Conservation (phyloP, 2,329 filamentous ascomycete genomes). For the Ambrosiella beaveri region DNA sequence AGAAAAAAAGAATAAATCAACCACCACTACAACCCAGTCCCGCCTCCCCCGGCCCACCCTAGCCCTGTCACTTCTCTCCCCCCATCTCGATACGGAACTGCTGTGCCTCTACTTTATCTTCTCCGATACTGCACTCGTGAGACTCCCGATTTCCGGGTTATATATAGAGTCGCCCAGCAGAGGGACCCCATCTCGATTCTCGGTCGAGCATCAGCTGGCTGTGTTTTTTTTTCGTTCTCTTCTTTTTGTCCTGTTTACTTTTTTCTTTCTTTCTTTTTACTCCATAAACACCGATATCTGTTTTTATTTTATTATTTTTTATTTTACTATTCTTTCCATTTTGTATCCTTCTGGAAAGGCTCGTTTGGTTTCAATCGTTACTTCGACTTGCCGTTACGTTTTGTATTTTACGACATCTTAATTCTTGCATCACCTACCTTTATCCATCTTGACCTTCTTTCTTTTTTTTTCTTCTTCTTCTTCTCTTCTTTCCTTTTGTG, state of each 20-base stretch:
- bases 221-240: background rate
- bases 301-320: background rate
- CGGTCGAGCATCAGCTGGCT: background rate
- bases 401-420: constrained; percentile 2
- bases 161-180: background rate
- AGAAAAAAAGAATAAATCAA: no score
- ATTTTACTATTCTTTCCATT: background rate
- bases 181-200: background rate
- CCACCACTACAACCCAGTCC: background rate
- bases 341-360: background rate
- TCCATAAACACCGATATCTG: background rate
- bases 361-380: background rate
- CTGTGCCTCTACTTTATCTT: background rate
- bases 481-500: background rate
- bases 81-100: background rate
- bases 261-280: background rate
- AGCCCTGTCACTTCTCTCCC: background rate
- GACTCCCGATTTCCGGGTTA: background rate
- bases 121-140: background rate
- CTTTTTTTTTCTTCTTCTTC: background rate
- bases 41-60: background rate
- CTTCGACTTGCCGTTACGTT: background rate
- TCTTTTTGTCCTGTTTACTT: background rate
- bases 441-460: background rate
- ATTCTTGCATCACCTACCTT: background rate